Percentiles rank a stretch among this genome's conserved stretches.
phyloP scores from a whole-genome alignment of 345 rosid species.

The Eutrema yunnanense region DNA sequence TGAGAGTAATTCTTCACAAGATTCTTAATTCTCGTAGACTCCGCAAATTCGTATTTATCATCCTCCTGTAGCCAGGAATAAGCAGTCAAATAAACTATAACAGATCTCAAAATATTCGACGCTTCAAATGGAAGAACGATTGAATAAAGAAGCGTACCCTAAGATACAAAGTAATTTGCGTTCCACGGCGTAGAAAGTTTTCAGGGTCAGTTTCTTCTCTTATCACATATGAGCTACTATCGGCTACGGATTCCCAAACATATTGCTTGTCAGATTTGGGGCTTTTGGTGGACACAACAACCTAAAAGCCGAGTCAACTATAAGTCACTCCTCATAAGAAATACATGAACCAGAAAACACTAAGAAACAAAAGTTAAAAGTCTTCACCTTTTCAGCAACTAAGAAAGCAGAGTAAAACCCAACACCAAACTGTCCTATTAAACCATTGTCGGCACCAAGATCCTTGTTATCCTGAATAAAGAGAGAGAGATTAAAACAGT shows the following conservation, averaged over 20 bases:
- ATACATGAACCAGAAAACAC: not conserved
- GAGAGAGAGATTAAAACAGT: not conserved
- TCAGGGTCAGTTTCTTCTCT: conserved; percentile 89
- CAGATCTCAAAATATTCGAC: not conserved
- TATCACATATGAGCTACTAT: conserved; percentile 80
- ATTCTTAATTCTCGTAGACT: conserved; percentile 65
- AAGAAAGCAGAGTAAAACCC: conserved; percentile 98
- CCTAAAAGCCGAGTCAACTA: conserved; percentile 36
- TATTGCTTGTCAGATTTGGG: conserved; percentile 94
- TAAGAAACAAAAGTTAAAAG: not conserved
- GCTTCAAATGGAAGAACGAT: not conserved
- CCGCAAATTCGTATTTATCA: conserved; percentile 88
- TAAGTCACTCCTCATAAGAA: conserved; percentile 1
- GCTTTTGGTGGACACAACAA: conserved; percentile 91
- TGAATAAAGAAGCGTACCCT: conserved; percentile 41
- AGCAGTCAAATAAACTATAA: not conserved
- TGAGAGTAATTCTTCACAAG: conserved; percentile 96
- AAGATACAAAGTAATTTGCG: conserved; percentile 81
- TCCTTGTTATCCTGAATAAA: conserved; percentile 75
- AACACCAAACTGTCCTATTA: conserved; percentile 99
- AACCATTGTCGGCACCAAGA: conserved; percentile 73
- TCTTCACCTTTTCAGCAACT: conserved; percentile 83
- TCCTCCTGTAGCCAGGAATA: conserved; percentile 49
- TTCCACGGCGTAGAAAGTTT: conserved; percentile 71
- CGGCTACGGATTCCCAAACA: conserved; percentile 89